These are phyloP conservation scores for Triticum timopheevii DNA, from an alignment of 176 grass and related monocot species.

Conservation along the genomic window DNA sequence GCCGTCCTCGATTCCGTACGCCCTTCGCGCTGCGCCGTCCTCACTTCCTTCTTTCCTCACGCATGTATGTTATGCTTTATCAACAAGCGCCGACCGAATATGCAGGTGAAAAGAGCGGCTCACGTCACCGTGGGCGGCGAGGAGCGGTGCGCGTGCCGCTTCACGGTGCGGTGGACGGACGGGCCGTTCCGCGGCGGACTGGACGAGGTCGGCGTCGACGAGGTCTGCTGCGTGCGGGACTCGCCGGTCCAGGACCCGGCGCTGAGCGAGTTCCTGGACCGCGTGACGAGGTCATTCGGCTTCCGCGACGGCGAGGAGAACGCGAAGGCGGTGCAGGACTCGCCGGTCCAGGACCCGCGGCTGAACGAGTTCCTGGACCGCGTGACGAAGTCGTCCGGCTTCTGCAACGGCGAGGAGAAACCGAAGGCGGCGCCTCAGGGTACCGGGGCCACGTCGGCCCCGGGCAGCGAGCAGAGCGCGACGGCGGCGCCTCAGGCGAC, in stretches of 20 bases:
- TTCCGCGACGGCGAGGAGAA: not conserved
- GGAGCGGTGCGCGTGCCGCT: conserved; percentile 44
- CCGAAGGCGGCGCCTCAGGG: not conserved
- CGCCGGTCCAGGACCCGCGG: conserved; percentile 28
- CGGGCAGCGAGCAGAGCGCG: not conserved
- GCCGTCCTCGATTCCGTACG: conserved; percentile 45
- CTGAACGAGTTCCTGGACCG: conserved; percentile 33
- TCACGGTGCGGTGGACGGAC: conserved; percentile 27
- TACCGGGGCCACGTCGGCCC: not conserved
- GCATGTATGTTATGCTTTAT: not conserved
- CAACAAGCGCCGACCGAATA: not conserved
- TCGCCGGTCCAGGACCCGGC: conserved; percentile 24
- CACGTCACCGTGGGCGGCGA: conserved; percentile 23
- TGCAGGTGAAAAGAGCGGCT: not conserved
- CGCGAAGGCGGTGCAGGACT: not conserved
- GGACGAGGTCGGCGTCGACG: conserved; percentile 22
- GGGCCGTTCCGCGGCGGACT: conserved; percentile 1
- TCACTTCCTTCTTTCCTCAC: not conserved
- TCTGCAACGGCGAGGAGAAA: not conserved
- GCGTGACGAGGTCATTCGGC: conserved; percentile 4
- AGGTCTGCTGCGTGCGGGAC: conserved; percentile 28
- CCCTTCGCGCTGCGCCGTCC: not conserved
- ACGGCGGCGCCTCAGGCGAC: not conserved
- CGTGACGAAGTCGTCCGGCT: conserved; percentile 1
- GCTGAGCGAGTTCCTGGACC: conserved; percentile 39